Evolutionary conservation across 2,329 filamentous ascomycete genomes (phyloP).

Genomic region (Ilyonectria robusta): DNA sequence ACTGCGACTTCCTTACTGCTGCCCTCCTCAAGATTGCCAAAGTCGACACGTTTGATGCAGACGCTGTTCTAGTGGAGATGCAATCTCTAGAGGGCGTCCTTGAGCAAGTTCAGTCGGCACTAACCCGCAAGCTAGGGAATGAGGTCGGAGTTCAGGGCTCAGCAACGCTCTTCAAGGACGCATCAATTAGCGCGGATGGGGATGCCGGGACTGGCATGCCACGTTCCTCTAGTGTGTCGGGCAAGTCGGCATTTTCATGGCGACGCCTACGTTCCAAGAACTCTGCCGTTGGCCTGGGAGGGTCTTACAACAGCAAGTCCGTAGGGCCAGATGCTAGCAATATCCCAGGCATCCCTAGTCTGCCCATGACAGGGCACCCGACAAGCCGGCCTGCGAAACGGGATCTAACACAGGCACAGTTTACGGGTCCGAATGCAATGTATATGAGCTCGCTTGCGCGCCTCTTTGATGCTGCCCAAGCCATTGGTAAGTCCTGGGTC

Average conservation of each 20-base stretch:
- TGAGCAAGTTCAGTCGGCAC: constrained; percentile 83
- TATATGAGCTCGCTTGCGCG: constrained; percentile 94
- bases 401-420: constrained; percentile 77
- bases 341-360: constrained; percentile 72
- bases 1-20: constrained; percentile 91
- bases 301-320: constrained; percentile 59
- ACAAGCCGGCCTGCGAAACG: constrained; percentile 79
- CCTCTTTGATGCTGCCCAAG: constrained; percentile 93
- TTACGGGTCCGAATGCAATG: constrained; percentile 85
- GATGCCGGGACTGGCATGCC: constrained; percentile 59
- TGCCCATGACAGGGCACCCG: constrained; percentile 81
- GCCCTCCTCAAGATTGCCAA: constrained; percentile 86
- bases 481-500: constrained; percentile 79
- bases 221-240: constrained; percentile 73
- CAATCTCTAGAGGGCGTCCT: constrained; percentile 87
- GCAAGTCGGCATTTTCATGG: constrained; percentile 87
- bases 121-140: constrained; percentile 89
- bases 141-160: constrained; percentile 90
- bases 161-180: constrained; percentile 81
- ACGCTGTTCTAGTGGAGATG: constrained; percentile 94
- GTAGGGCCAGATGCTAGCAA: constrained; percentile 46
- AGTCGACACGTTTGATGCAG: constrained; percentile 91
- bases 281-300: constrained; percentile 74
- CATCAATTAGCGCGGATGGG: constrained; percentile 64
- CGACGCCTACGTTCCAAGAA: constrained; percentile 91